Evolutionary conservation across 176 grass and related monocot genomes (phyloP).

Genomic region (Poa annua): DNA sequence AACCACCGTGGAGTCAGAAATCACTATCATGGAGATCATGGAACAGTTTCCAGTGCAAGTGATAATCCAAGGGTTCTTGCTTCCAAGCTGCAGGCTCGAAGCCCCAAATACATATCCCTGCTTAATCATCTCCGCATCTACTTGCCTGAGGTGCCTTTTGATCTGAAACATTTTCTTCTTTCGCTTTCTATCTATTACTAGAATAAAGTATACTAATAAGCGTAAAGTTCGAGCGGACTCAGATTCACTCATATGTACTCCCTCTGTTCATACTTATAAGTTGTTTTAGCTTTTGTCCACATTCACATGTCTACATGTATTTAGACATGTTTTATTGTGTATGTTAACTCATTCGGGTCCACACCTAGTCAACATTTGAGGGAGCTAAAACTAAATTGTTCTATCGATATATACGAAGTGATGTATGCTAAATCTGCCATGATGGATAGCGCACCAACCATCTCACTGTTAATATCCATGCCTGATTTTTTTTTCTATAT

Average conservation of each 20-base stretch:
- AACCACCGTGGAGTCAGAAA: constrained; percentile 77
- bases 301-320: too few species aligned
- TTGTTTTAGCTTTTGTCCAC: too few species aligned
- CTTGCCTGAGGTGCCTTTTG: constrained; percentile 80
- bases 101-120: constrained; percentile 91
- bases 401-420: constrained; percentile 4
- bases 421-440: background rate
- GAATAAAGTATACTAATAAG: constrained; percentile 4
- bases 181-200: constrained; percentile 19
- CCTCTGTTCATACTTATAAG: too few species aligned
- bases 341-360: too few species aligned
- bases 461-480: constrained; percentile 15
- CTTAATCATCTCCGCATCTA: constrained; percentile 97
- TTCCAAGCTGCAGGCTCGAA: constrained; percentile 92
- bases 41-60: constrained; percentile 57
- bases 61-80: constrained; percentile 84
- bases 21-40: constrained; percentile 92
- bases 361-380: too few species aligned
- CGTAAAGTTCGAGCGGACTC: background rate
- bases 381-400: background rate
- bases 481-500: constrained; percentile 35
- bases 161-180: constrained; percentile 39
- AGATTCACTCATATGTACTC: background rate
- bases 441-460: constrained; percentile 6
- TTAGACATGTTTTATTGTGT: background rate